Evolutionary conservation across 2,329 filamentous ascomycete species (phyloP), one percentile per base, ranked within the genome.

Genomic region (Epichloe gansuensis): DNA sequence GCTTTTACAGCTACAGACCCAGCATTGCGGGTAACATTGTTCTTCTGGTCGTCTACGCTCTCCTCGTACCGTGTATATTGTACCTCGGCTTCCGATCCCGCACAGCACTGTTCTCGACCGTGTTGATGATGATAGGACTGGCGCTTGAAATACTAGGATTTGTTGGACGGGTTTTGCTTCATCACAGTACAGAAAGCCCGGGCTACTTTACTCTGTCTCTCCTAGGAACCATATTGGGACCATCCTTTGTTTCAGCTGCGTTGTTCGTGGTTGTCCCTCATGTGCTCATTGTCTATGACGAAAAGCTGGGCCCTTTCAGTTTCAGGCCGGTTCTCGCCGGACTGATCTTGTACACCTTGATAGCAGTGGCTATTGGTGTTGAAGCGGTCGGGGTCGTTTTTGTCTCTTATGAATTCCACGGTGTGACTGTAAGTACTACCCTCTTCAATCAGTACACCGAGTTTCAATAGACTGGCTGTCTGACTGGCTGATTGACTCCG

Each of bases 181-280:
- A 65, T 42, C 60, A 57, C 7, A 57, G 65, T 31, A 58, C 60
- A 8, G 61, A 63, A 40, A 67, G 61, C 53, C 62, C 64, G 47
- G 59, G 61, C 3, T 68, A 63, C 53, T 75, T 76, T 55, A 61
- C 68, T 11, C 56, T 78, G 4, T 75, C 66, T 52, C 59, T 77
- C 35, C 56, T 74, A 12, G 74, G 75, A 17, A 75, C 73, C 2
- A 62, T 72, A 21, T 59, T 74, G 38, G 75, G 74, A 1, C 72
- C 75, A 15, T 71, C 69, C 2, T 63, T 75, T 40, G 67, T 76
- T 55, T 68, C 67, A 11, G 63, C 66, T 11, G 69, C 73, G 27
- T 61, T 75, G 31, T 75, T 72, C 50, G 60, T 69, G 23, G 58
- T 72, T 7, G 60, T 77, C 17, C 74, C 75, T 2, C 72, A 73